Percentiles rank a stretch among this genome's conserved stretches.
Evolutionary conservation across 164 flowering plant genomes (phyloP).

Genomic region (Liriodendron chinense): DNA sequence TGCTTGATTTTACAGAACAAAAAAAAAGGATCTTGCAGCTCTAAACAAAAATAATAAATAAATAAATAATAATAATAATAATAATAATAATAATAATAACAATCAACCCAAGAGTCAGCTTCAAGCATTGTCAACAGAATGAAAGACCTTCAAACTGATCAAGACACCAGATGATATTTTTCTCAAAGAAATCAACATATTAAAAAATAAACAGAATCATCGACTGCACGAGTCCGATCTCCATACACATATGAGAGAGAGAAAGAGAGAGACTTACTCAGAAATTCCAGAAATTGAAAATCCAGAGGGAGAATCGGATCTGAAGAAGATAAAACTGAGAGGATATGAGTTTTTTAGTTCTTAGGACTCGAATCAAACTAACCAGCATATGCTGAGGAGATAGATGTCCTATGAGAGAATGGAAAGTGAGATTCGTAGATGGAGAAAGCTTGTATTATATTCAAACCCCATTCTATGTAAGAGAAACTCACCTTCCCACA

Average conservation of each 20-base stretch:
- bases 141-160: too few relatives aligned
- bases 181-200: not conserved
- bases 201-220: not conserved
- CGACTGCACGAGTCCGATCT: not conserved
- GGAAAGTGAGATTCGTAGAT: not conserved
- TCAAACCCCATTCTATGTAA: too few relatives aligned
- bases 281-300: not conserved
- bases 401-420: not conserved
- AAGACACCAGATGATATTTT: not conserved
- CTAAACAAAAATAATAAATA: too few relatives aligned
- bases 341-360: not conserved
- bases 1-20: not conserved
- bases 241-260: too few relatives aligned
- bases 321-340: not conserved
- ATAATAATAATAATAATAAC: too few relatives aligned
- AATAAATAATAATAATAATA: too few relatives aligned
- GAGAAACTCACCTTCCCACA: not conserved
- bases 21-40: too few relatives aligned
- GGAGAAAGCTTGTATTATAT: not conserved
- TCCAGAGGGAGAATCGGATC: not conserved
- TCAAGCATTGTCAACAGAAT: not conserved
- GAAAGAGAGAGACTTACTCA: not conserved
- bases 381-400: too few relatives aligned
- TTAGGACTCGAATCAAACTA: too few relatives aligned
- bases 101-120: too few relatives aligned